Percentiles rank a stretch among this genome's conserved stretches.
These are phyloP conservation scores for Coemansia sp. DNA, from an alignment of 192 early-diverging fungal species.

Conservation along the genomic window DNA sequence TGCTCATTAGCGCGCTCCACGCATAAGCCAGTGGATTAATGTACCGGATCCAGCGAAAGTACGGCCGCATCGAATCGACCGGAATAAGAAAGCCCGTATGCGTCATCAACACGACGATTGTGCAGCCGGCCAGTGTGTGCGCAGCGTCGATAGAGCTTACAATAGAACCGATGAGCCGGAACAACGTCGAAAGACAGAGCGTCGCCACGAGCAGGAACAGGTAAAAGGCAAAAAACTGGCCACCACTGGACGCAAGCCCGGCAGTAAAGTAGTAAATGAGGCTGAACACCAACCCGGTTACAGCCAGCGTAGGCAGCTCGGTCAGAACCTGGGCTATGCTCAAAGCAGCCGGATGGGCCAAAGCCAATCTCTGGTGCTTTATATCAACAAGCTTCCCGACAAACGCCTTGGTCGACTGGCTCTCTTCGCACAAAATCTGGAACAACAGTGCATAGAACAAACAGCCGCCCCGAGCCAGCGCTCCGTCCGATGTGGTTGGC, in stretches of 20 bases:
- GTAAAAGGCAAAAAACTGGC: conserved; percentile 67
- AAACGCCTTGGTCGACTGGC: conserved; percentile 69
- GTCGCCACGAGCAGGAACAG: conserved; percentile 61
- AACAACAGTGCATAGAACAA: conserved; percentile 74
- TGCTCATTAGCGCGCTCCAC: conserved; percentile 64
- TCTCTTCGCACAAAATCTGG: conserved; percentile 67
- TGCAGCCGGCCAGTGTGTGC: conserved; percentile 47
- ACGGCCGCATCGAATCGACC: conserved; percentile 61
- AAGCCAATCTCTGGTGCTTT: conserved; percentile 75
- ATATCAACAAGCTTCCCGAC: conserved; percentile 69
- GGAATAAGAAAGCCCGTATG: conserved; percentile 62
- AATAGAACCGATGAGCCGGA: conserved; percentile 55
- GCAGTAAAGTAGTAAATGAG: conserved; percentile 67
- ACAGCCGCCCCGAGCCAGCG: conserved; percentile 78
- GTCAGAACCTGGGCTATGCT: conserved; percentile 62
- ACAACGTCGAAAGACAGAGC: conserved; percentile 62
- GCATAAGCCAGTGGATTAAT: conserved; percentile 72
- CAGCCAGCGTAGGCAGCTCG: conserved; percentile 58
- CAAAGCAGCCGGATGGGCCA: conserved; percentile 69
- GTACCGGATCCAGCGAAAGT: conserved; percentile 67
- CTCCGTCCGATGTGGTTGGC: conserved; percentile 59
- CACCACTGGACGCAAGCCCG: conserved; percentile 59
- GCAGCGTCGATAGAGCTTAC: conserved; percentile 48
- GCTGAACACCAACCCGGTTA: conserved; percentile 61
- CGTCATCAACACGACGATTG: conserved; percentile 47